phyloP scores from a whole-genome alignment of 1,139 yeast genomes.

The Debaryomycetaceae sp. region DNA sequence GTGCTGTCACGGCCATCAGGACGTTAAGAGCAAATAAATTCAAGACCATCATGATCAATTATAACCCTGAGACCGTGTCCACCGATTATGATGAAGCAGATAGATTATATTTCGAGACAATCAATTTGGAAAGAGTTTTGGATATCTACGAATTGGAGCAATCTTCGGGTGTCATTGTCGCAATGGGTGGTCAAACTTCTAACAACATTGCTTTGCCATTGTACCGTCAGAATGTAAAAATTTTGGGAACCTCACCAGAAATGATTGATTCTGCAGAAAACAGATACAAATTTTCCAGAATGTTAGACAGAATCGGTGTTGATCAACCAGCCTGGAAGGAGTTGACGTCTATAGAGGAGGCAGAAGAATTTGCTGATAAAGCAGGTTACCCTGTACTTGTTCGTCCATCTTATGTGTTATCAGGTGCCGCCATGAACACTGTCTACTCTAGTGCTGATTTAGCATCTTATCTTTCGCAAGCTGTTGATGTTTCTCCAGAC shows the following conservation, averaged over 20 bases:
- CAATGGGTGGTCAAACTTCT: constrained; percentile 99
- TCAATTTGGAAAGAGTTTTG: constrained; percentile 89
- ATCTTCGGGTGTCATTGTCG: constrained; percentile 88
- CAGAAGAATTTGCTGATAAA: constrained; percentile 85
- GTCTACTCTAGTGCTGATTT: constrained; percentile 88
- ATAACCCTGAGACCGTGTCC: constrained; percentile 97
- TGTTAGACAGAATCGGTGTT: constrained; percentile 94
- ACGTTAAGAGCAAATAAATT: constrained; percentile 83
- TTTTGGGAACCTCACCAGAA: constrained; percentile 95
- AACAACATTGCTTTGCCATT: constrained; percentile 93
- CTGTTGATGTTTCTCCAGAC: constrained; percentile 96
- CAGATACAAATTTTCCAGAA: constrained; percentile 95
- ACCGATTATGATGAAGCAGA: constrained; percentile 99
- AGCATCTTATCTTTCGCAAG: constrained; percentile 84
- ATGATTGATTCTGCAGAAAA: constrained; percentile 99
- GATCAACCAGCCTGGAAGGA: constrained; percentile 99
- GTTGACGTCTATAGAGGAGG: constrained; percentile 89
- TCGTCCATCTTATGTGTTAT: constrained; percentile 94
- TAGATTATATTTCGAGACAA: constrained; percentile 92
- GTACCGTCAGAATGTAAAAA: constrained; percentile 93
- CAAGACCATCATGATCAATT: constrained; percentile 95
- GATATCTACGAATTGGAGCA: constrained; percentile 94
- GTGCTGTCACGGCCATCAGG: constrained; percentile 94
- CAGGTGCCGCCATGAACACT: constrained; percentile 99
- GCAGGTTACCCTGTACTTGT: constrained; percentile 95